A percentile compares a stretch with the other conserved stretches of the same genome.
These are phyloP conservation scores for Curvularia lunata DNA, from an alignment of 2,329 filamentous ascomycete species.

Conservation along the genomic window DNA sequence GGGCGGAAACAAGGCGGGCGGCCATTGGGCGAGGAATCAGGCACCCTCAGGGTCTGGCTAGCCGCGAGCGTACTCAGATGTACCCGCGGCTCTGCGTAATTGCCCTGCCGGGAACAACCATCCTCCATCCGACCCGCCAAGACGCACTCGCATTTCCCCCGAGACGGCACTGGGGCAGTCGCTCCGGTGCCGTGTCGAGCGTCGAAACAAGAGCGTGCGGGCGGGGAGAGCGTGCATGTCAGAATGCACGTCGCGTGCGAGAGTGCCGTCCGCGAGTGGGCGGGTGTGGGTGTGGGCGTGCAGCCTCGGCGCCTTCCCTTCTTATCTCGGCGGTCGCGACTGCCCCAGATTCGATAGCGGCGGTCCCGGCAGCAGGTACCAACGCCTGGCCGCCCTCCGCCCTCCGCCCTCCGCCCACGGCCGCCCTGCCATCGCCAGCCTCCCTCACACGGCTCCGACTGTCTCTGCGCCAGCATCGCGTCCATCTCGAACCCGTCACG, in stretches of 20 bases:
- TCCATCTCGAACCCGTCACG: slow-evolving; percentile 32
- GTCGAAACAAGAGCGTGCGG: too few species aligned
- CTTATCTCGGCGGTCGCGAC: slow-evolving; percentile 3
- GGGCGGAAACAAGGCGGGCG: neutral
- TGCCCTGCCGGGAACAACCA: neutral
- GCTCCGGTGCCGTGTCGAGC: neutral
- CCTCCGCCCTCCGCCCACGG: slow-evolving; percentile 1
- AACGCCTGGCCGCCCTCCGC: slow-evolving; percentile 10
- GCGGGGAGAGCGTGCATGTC: too few species aligned
- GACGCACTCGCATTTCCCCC: too few species aligned
- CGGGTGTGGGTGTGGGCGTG: too few species aligned
- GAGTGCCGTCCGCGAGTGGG: too few species aligned
- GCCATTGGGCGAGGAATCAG: slow-evolving; percentile 11
- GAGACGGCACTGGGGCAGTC: neutral
- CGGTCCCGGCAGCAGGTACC: slow-evolving; percentile 27
- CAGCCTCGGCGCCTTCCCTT: neutral
- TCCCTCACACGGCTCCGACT: slow-evolving; percentile 25
- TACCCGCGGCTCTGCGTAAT: neutral
- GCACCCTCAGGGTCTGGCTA: slow-evolving; percentile 15
- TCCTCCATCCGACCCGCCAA: too few species aligned
- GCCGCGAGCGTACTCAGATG: neutral
- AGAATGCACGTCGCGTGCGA: too few species aligned
- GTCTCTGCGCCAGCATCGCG: slow-evolving; percentile 13
- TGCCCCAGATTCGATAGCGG: slow-evolving; percentile 21
- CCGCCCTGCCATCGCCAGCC: slow-evolving; percentile 7